Percentiles rank a stretch among this genome's conserved stretches.
Conservation (phyloP, 2,329 filamentous ascomycete species). For the Colletotrichum salicis region DNA sequence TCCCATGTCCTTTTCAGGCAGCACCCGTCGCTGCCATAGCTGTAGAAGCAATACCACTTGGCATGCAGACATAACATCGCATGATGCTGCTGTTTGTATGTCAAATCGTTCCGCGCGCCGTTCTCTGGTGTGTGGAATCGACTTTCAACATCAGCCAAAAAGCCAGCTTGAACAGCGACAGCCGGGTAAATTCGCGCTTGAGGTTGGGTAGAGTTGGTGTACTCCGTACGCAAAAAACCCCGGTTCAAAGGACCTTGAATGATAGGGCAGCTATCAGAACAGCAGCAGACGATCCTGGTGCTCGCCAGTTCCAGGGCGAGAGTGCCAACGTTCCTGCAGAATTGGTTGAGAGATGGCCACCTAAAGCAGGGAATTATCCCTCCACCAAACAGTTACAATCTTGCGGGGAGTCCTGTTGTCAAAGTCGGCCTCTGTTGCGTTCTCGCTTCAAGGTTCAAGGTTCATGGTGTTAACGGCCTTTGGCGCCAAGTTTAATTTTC, state of each 20-base stretch:
- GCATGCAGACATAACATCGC: constrained; percentile 1
- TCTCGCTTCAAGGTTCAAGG: constrained; percentile 6
- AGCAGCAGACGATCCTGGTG: neutral
- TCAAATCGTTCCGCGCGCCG: neutral
- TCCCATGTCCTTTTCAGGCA: neutral
- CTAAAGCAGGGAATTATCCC: neutral
- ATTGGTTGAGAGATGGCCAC: constrained; percentile 2
- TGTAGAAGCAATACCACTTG: constrained; percentile 5
- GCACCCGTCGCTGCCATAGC: neutral
- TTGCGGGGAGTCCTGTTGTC: neutral
- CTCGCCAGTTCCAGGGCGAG: neutral
- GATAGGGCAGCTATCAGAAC: neutral
- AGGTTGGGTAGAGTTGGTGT: neutral
- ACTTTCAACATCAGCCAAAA: neutral
- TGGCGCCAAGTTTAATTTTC: neutral
- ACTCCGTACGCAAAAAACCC: neutral
- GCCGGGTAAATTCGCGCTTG: neutral
- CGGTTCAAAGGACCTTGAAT: neutral
- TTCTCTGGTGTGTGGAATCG: neutral
- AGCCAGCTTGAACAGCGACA: neutral
- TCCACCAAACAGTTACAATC: neutral
- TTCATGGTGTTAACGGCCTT: neutral
- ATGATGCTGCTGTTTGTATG: neutral
- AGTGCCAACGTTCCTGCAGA: neutral
- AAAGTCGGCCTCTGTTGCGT: neutral